Base-by-base conservation (phyloP, 495 filamentous ascomycete genomes). In the Penicillium goetzii region DNA sequence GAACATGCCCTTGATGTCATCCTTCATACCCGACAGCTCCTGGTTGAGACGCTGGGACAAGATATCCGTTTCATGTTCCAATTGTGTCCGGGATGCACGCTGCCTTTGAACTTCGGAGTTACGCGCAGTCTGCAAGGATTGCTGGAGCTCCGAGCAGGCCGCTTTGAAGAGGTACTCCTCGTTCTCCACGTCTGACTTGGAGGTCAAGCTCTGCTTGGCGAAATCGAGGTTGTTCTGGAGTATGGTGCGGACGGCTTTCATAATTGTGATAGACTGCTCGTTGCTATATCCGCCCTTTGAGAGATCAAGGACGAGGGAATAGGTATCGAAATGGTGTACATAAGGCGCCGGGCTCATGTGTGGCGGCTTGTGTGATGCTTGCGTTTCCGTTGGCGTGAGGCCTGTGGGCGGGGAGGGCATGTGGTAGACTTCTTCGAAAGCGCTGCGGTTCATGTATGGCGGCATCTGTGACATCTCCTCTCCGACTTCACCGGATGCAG, bases 321-420 rank as follows among this genome's bases (percentile, higher is more conserved):
- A 98, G 19, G 89, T 96, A 77, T 99, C 95, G 74, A 99, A 99
- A 78, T 97, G 92, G 78, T 99, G 95, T 14, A 97, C 86, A 73
- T 97, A 94, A 3, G 86, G 90, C 17, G 90, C 84, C 0, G 91
- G 85, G 8, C 86, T 79, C 33, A 97, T 68, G 65, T 91, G 87
- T 50, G 88, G 88, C 19, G 84, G 85, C 64, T 84, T 84, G 12
- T 80, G 68, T 63, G 82, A 70, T 53, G 66, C 8, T 32, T 61
- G 26, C 58, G 73, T n/a, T 52, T 73, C 78, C 1, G 70, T 68
- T n/a, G 75, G 72, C 0, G 74, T 66, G 5, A 78, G 62, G 34
- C 68, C 69, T 0, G 73, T 69, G 3, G 77, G 74, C 12, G 81
- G 82, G 1, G 82, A 78, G 4, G 82, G 79, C 78, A 84, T 87